These are phyloP conservation scores for Tubosaeta brunneosetosa DNA, from an alignment of 768 basidiomycete species.

Conservation along the genomic window DNA sequence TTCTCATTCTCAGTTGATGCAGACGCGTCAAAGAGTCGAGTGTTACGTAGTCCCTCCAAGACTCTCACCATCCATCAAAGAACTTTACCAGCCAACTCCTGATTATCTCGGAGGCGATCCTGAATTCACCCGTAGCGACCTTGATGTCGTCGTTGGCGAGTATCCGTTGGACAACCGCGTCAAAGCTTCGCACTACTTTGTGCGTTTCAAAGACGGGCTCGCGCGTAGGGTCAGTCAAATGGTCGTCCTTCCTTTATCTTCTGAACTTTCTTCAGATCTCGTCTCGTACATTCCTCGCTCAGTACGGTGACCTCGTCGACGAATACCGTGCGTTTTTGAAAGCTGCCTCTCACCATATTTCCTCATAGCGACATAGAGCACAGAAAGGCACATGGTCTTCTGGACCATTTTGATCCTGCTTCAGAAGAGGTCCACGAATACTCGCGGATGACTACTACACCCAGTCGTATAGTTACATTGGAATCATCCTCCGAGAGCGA, in stretches of 20 bases:
- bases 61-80: slow-evolving; percentile 36
- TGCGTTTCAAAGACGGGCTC: slow-evolving; percentile 52
- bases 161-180: slow-evolving; percentile 30
- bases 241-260: background rate
- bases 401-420: slow-evolving; percentile 58
- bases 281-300: slow-evolving; percentile 34
- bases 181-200: slow-evolving; percentile 53
- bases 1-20: slow-evolving; percentile 1
- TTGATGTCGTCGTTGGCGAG: slow-evolving; percentile 58
- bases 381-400: slow-evolving; percentile 37
- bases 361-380: slow-evolving; percentile 37
- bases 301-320: slow-evolving; percentile 44
- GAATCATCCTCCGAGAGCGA: slow-evolving; percentile 13
- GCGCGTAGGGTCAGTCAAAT: slow-evolving; percentile 47
- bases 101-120: slow-evolving; percentile 33
- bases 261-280: slow-evolving; percentile 37
- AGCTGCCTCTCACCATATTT: background rate
- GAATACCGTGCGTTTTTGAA: slow-evolving; percentile 47
- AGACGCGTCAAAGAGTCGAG: slow-evolving; percentile 7
- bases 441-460: slow-evolving; percentile 44
- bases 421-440: slow-evolving; percentile 50
- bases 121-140: slow-evolving; percentile 26
- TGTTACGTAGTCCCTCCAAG: slow-evolving; percentile 38
- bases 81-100: slow-evolving; percentile 37
- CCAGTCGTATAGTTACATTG: background rate